Evolutionary conservation across 768 basidiomycete species (phyloP).

Genomic region (Hericium coralloides): DNA sequence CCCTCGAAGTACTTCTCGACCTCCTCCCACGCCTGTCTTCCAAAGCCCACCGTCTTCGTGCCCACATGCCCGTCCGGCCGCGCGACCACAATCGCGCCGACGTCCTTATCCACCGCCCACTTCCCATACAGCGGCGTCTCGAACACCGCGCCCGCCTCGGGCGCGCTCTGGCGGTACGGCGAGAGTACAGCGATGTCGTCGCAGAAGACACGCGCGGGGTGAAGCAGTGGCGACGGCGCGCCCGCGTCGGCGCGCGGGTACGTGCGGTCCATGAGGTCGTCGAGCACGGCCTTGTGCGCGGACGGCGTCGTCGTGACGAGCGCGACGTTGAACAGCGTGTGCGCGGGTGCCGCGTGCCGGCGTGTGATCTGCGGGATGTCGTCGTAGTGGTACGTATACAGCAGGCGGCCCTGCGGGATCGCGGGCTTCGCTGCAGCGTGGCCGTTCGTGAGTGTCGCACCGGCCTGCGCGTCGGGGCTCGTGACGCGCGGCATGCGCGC

Average conservation of each 20-base stretch:
- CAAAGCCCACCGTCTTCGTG: not conserved
- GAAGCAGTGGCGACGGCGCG: not conserved
- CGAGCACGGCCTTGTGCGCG: not conserved
- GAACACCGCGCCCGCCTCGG: slow-evolving; percentile 4
- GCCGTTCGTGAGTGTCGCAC: not conserved
- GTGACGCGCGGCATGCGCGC: slow-evolving; percentile 1
- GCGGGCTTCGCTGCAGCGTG: not conserved
- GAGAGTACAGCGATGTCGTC: slow-evolving; percentile 4
- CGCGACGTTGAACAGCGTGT: slow-evolving; percentile 3
- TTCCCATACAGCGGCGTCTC: slow-evolving; percentile 3
- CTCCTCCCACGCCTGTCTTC: not conserved
- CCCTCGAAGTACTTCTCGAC: slow-evolving; percentile 4
- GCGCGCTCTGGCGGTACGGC: slow-evolving; percentile 2
- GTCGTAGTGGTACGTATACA: slow-evolving; percentile 6
- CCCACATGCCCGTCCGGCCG: slow-evolving; percentile 5
- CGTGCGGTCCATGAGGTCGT: not conserved
- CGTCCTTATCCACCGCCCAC: slow-evolving; percentile 2
- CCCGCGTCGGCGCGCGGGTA: slow-evolving; percentile 1
- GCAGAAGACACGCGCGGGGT: slow-evolving; percentile 5
- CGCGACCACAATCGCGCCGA: slow-evolving; percentile 5
- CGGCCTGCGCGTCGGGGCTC: not conserved
- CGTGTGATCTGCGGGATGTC: slow-evolving; percentile 6
- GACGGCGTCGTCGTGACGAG: slow-evolving; percentile 2
- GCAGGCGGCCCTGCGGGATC: not conserved
- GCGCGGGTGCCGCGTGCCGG: not conserved